Conservation (phyloP, 257 asterid genomes). For the Datura wrightii region DNA sequence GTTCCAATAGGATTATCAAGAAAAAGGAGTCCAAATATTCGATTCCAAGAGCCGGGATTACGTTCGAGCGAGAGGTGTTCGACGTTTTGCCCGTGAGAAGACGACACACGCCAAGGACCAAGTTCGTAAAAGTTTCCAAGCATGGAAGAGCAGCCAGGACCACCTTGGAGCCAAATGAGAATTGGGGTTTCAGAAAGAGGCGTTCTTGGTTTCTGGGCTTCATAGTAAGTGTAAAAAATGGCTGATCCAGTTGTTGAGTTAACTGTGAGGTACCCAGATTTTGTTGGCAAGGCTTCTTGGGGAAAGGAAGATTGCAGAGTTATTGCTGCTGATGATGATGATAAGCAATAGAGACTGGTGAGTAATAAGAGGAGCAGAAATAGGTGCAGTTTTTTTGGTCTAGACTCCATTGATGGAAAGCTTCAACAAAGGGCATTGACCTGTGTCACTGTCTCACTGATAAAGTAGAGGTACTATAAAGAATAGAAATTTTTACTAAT, state of each 20-base stretch:
- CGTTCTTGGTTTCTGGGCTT: constrained; percentile 52
- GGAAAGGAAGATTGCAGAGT: constrained; percentile 47
- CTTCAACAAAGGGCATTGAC: not conserved
- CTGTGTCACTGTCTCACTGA: constrained; percentile 4
- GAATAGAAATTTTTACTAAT: too few relatives aligned
- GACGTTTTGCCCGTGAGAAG: constrained; percentile 32
- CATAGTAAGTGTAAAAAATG: constrained; percentile 79
- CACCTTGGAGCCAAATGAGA: constrained; percentile 87
- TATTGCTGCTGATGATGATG: constrained; percentile 27
- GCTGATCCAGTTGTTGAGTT: constrained; percentile 74
- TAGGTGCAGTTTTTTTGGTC: not conserved
- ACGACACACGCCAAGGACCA: constrained; percentile 72
- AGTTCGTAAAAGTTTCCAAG: constrained; percentile 74
- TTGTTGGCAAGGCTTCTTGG: constrained; percentile 71
- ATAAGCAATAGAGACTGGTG: not conserved
- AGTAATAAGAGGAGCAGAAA: not conserved
- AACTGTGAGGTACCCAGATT: constrained; percentile 74
- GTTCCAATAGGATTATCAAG: constrained; percentile 85
- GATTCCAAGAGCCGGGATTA: constrained; percentile 86
- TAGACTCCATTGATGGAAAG: constrained; percentile 14
- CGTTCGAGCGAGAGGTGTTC: constrained; percentile 48
- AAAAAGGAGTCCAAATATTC: constrained; percentile 66
- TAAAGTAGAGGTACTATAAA: constrained; percentile 11
- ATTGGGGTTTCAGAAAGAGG: constrained; percentile 58
- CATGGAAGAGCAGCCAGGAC: constrained; percentile 92